Evolutionary conservation across 148 eudicot genomes (phyloP), one percentile per base, ranked within the genome.

Genomic region (Nepenthes mirabilis): DNA sequence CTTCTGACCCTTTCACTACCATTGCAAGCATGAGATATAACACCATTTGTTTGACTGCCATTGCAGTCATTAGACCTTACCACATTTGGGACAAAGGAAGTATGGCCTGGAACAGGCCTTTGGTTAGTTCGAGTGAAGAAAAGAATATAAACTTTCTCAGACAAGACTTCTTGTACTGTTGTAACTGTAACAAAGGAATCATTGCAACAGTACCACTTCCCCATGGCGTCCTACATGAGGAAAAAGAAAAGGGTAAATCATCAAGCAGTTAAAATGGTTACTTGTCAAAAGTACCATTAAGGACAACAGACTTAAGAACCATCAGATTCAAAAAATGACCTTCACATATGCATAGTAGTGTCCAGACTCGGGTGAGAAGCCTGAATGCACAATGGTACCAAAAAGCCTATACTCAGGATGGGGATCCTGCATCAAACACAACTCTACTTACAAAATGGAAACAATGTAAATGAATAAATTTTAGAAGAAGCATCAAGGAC

Each of bases 191-290:
- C 95, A 72, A 45, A 74, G 43, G 95, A 74, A 79, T 94, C 99
- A 73, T 94, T 86, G 84, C 99, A 94, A 82, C 97, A 94, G 70
- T 77, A 89, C 99, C 99, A 94, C 65, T 89, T 84, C 33, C 87
- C 87, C 74, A 78, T 57, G 6, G 86, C 80, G 77, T 94, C 97
- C 99, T 94, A 81, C 59, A 67, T 5, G 71, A 32, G 59, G 11
- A 36, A 55, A 62, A 33, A 40, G 37, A 36, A 34, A 36, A 23
- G 23, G 23, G 23, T 23, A 23, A 53, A 55, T 59, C 51, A 76
- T 71, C 56, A 66, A 68, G 33, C 35, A 75, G 40, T 14, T 14
- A 52, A 23, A 43, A 34, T 33, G 32, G 59, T 45, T 33, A 10
- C 48, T 43, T 47, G 13, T 59, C 43, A 13, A 35, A 71, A 43